phyloP scores from a whole-genome alignment of 768 basidiomycete genomes.

The Tylopilus balloui region DNA sequence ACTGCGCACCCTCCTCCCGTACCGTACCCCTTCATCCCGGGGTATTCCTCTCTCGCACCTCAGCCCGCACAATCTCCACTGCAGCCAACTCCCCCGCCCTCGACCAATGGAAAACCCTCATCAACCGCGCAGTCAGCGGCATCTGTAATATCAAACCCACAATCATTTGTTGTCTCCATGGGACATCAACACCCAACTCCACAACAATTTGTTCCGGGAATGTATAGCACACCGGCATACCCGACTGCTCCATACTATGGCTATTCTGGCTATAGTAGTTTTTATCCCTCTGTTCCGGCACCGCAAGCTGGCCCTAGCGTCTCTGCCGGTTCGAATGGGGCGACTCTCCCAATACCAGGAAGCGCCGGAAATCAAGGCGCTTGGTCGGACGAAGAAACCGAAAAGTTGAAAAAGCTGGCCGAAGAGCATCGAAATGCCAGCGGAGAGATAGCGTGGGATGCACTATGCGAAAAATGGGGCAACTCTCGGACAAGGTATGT shows the following conservation, averaged over 20 bases:
- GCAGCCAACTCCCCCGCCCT: constrained; percentile 35
- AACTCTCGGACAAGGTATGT: constrained; percentile 64
- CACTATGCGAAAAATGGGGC: constrained; percentile 71
- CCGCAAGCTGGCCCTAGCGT: constrained; percentile 24
- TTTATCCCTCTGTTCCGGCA: constrained; percentile 27
- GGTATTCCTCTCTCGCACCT: constrained; percentile 28
- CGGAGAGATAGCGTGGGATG: constrained; percentile 70
- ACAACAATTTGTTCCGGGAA: constrained; percentile 40
- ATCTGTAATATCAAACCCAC: constrained; percentile 62
- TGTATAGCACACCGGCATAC: constrained; percentile 40
- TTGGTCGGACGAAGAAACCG: constrained; percentile 77
- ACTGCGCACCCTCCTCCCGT: constrained; percentile 64
- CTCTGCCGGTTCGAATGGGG: constrained; percentile 25
- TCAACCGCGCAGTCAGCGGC: constrained; percentile 34
- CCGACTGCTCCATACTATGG: constrained; percentile 63
- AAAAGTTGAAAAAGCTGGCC: constrained; percentile 60
- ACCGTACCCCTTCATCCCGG: constrained; percentile 46
- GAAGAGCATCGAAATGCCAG: constrained; percentile 56
- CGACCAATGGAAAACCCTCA: constrained; percentile 32
- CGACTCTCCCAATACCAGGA: constrained; percentile 15
- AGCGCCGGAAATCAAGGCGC: constrained; percentile 57
- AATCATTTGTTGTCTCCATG: constrained; percentile 69
- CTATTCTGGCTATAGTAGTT: constrained; percentile 38
- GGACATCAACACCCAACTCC: constrained; percentile 48
- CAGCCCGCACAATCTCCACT: constrained; percentile 31